Conservation (phyloP, 2,329 filamentous ascomycete species). For the Penicillium sp. region DNA sequence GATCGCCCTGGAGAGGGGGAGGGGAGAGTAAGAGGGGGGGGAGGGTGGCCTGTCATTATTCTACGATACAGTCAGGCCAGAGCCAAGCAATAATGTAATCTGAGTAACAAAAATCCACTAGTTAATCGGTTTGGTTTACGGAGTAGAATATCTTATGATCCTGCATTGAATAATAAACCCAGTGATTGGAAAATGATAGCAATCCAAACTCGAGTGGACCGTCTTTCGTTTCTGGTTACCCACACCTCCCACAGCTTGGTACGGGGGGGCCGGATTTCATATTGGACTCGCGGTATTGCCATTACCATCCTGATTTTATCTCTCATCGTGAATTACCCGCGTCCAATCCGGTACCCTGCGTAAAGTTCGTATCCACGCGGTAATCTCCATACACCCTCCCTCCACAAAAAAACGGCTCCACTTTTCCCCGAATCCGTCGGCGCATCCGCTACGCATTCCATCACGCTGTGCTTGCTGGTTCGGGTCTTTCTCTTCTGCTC, state of each 20-base stretch:
- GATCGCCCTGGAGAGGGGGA: background rate
- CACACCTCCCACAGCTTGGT: background rate
- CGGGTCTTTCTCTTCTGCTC: background rate
- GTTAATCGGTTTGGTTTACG: background rate
- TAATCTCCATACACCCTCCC: constrained; percentile 4
- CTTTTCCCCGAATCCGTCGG: constrained; percentile 33
- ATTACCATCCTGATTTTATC: background rate
- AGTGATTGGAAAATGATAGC: background rate
- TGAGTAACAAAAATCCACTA: too few species aligned
- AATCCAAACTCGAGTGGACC: background rate
- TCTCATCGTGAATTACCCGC: too few species aligned
- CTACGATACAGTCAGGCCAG: too few species aligned
- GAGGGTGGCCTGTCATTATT: background rate
- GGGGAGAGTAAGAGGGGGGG: background rate
- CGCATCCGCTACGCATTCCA: constrained; percentile 17
- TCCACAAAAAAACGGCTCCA: constrained; percentile 30
- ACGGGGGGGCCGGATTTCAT: too few species aligned
- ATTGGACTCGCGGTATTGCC: background rate
- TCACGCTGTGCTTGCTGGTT: background rate
- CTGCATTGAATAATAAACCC: background rate
- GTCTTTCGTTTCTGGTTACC: background rate
- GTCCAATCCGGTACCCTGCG: background rate
- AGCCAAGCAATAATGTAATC: background rate
- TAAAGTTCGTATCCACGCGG: background rate
- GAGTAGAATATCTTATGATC: background rate